Evolutionary conservation across 345 rosid species (phyloP).

Genomic region (Syzygium jambos): DNA sequence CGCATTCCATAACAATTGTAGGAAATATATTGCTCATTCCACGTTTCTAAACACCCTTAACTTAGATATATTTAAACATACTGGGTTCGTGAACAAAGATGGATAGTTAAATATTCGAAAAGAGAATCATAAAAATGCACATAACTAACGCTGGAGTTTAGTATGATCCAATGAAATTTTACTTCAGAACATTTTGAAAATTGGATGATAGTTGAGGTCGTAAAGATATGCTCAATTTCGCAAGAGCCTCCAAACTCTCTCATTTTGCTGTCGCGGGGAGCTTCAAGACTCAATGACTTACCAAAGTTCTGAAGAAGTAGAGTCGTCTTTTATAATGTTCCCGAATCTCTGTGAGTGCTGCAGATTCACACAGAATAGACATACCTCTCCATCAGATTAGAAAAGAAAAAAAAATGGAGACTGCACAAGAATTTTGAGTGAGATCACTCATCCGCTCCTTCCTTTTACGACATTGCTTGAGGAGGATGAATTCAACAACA

Average conservation of each 20-base stretch:
- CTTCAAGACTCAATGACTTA: background rate
- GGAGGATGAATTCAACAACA: background rate
- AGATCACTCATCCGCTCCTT: background rate
- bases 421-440: background rate
- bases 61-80: background rate
- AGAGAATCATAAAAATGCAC: too few species aligned
- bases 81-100: background rate
- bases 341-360: fast-evolving
- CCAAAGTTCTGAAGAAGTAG: background rate
- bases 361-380: background rate
- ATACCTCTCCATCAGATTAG: background rate
- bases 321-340: background rate
- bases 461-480: background rate
- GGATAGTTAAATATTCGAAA: background rate
- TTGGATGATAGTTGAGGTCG: background rate
- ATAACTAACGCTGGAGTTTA: background rate
- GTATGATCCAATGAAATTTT: background rate
- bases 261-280: background rate
- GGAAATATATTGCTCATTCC: background rate
- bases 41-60: background rate
- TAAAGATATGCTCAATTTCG: background rate
- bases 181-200: background rate
- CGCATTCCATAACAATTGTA: background rate
- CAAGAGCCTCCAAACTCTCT: background rate
- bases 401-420: background rate